Evolutionary conservation across 1,139 yeast species (phyloP).

Genomic region (Entelexis sorbosivorans): DNA sequence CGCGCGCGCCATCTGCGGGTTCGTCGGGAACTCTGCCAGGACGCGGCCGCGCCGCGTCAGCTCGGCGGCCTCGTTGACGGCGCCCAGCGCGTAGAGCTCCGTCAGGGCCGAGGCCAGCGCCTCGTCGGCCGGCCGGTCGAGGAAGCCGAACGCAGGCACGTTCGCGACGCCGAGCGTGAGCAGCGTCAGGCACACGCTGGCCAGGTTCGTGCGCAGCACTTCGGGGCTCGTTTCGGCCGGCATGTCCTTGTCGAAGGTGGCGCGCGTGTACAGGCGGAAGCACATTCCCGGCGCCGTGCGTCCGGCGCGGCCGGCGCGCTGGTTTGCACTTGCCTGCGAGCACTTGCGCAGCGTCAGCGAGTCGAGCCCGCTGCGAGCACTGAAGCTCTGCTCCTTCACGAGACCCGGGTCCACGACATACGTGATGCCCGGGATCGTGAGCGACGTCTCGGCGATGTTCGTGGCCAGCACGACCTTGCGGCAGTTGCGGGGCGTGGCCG

Average conservation of each 20-base stretch:
- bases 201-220: constrained; percentile 67
- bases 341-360: constrained; percentile 75
- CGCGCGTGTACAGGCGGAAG: constrained; percentile 74
- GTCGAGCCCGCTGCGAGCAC: constrained; percentile 82
- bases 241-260: constrained; percentile 70
- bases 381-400: constrained; percentile 76
- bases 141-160: constrained; percentile 68
- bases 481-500: constrained; percentile 68
- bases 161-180: constrained; percentile 76
- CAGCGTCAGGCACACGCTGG: constrained; percentile 61
- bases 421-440: constrained; percentile 83
- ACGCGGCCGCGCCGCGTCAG: constrained; percentile 68
- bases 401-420: constrained; percentile 90
- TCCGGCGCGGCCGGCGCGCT: constrained; percentile 95
- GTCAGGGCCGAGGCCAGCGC: constrained; percentile 69
- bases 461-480: constrained; percentile 90
- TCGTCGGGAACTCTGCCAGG: constrained; percentile 90
- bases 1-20: constrained; percentile 77
- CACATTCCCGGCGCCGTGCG: constrained; percentile 96
- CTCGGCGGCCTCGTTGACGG: constrained; percentile 66
- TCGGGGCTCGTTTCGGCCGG: constrained; percentile 80
- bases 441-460: constrained; percentile 92
- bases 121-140: constrained; percentile 73
- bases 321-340: constrained; percentile 90
- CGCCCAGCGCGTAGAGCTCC: constrained; percentile 73